These are phyloP conservation scores for Aspergillus diversus DNA, from an alignment of 495 filamentous ascomycete species.

Conservation along the genomic window DNA sequence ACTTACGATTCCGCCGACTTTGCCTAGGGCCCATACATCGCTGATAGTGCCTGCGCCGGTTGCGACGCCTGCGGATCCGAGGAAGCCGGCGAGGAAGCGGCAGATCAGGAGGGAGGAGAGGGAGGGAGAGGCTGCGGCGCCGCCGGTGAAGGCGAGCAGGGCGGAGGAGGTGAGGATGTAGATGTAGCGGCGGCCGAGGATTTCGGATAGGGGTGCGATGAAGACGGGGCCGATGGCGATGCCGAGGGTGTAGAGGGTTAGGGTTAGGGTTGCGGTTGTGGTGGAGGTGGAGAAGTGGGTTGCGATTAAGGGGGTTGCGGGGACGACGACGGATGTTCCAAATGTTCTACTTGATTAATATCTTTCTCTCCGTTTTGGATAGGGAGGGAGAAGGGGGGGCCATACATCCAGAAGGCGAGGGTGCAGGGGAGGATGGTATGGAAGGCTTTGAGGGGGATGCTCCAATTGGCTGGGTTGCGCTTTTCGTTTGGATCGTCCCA, in stretches of 20 bases:
- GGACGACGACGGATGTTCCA: conserved; percentile 8
- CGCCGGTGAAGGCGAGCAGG: conserved; percentile 11
- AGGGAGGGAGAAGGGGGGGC: too few species aligned
- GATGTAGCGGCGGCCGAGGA: conserved; percentile 6
- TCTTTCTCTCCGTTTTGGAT: too few species aligned
- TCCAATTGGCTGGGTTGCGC: conserved; percentile 1
- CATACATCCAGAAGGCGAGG: background rate
- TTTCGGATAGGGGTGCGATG: conserved; percentile 13
- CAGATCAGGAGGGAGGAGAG: conserved; percentile 8
- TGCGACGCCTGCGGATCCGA: conserved; percentile 13
- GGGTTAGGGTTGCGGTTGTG: background rate
- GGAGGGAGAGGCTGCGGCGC: conserved; percentile 7
- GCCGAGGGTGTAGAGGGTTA: conserved; percentile 17
- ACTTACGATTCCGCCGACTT: background rate
- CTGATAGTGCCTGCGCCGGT: conserved; percentile 8
- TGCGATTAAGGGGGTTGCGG: background rate
- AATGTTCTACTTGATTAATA: too few species aligned
- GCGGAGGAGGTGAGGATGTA: background rate
- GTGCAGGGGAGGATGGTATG: background rate
- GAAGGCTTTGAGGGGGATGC: background rate
- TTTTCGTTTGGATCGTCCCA: conserved; percentile 3
- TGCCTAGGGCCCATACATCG: conserved; percentile 5
- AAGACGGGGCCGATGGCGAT: conserved; percentile 12
- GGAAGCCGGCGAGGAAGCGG: conserved; percentile 2
- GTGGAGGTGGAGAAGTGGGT: conserved; percentile 1